Base-by-base conservation (phyloP, 2,329 filamentous ascomycete species). In the Pseudocercospora crystallina region DNA sequence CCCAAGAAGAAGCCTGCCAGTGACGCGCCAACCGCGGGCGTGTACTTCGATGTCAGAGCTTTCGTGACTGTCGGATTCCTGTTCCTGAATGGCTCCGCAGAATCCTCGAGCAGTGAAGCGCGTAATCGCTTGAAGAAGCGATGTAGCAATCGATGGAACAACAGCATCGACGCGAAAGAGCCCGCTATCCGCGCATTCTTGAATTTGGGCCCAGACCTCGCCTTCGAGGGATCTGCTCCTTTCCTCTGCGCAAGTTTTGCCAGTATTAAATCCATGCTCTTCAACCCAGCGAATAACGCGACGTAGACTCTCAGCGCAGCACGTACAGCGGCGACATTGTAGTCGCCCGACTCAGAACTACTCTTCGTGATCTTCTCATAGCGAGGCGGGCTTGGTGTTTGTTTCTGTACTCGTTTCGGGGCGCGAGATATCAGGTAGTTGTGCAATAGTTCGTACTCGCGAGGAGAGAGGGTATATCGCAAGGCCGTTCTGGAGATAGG, bases 1-100 rank as follows among this genome's bases (percentile, higher is more conserved):
- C 88, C 89, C 13, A 97, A 76, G 43, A 89, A 86, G 43, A 95
- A 80, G 2, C 92, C 92, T 1, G 92, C 90, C 41, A 96, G 71
- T 62, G 89, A 90, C 5, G 92, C 91, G 9, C 92, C 94, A n/a
- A 96, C 79, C 2, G 91, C 90, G 1, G 92, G 92, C 1, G 92
- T 88, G 66, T 90, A 87, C 8, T 81, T 80, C 2, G 90, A 95
- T 0, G 90, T 96, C 50, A 99, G 77, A 0, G 87, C 82, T 14
- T 77, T 77, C 0, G 88, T 80, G 10, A 90, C 82, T 13, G 82
- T 81, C 0, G 91, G 91, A 64, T 97, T 96, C 47, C 92, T 86
- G 50, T 80, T 76, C 11, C 90, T 82, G 71, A 97, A 96, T 0
- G 89, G 86, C 47, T 81, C 80, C 1, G 91, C 90, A 49, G 89